These are phyloP conservation scores for Apophysomyces trapeziformis DNA, from an alignment of 371 early-diverging fungal species.

Conservation along the genomic window DNA sequence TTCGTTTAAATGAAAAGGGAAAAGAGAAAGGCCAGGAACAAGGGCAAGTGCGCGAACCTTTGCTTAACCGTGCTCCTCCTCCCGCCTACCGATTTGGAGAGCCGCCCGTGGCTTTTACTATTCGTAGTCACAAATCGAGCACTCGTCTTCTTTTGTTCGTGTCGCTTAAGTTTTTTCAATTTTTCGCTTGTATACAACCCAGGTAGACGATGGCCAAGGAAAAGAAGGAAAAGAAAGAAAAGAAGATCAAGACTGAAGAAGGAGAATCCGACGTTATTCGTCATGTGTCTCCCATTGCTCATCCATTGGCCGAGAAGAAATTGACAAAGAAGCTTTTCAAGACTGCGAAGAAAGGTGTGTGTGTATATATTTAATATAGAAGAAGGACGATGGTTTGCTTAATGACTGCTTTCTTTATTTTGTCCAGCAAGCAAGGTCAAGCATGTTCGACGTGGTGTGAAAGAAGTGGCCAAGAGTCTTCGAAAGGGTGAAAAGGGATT, in stretches of 20 bases:
- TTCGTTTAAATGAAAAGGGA: not conserved
- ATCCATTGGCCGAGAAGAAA: conserved; percentile 92
- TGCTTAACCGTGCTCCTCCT: too few relatives aligned
- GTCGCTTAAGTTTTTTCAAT: too few relatives aligned
- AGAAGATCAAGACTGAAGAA: conserved; percentile 50
- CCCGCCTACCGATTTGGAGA: not conserved
- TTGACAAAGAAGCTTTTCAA: conserved; percentile 90
- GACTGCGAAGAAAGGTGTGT: conserved; percentile 87
- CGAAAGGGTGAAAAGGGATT: conserved; percentile 96
- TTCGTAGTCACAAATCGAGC: not conserved
- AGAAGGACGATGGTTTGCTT: not conserved
- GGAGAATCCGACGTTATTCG: conserved; percentile 29
- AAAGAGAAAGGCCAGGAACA: not conserved
- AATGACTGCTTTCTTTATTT: not conserved
- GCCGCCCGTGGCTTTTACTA: conserved; percentile 9
- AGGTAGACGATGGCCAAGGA: conserved; percentile 56
- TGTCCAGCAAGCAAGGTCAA: conserved; percentile 86
- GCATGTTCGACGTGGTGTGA: conserved; percentile 93
- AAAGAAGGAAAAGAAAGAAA: conserved; percentile 57
- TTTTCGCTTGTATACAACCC: too few relatives aligned
- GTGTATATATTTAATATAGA: conserved; percentile 8
- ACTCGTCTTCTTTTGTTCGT: too few relatives aligned
- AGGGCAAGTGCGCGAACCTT: not conserved
- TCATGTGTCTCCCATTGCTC: conserved; percentile 84
- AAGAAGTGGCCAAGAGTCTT: conserved; percentile 96